Evolutionary conservation across 805 yeast genomes (phyloP).

Genomic region (Candida succiphila): DNA sequence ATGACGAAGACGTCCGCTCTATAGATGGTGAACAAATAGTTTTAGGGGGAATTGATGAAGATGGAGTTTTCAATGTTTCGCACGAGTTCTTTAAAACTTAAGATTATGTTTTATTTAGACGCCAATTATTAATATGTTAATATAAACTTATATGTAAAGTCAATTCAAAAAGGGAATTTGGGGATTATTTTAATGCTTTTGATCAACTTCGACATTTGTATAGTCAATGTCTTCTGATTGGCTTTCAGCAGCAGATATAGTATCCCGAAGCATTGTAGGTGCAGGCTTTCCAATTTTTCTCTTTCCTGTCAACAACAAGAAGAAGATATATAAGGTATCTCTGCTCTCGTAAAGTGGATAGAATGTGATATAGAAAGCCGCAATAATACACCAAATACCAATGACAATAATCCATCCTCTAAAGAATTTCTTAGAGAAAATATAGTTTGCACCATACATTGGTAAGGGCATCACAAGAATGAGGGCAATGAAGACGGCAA

Average conservation of each 20-base stretch:
- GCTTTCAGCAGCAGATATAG: background rate
- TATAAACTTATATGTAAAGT: no score
- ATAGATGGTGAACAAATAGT: constrained; percentile 1
- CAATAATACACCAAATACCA: constrained; percentile 28
- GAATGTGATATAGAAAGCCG: constrained; percentile 28
- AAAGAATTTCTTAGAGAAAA: constrained; percentile 27
- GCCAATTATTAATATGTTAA: no score
- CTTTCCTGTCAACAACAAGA: background rate
- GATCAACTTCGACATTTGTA: background rate
- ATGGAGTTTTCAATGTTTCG: background rate
- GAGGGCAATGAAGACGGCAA: constrained; percentile 11
- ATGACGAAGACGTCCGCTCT: background rate
- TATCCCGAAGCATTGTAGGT: background rate
- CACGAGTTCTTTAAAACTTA: background rate
- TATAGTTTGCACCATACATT: constrained; percentile 28
- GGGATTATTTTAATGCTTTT: background rate
- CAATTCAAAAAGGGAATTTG: no score
- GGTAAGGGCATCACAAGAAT: constrained; percentile 26
- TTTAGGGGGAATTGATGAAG: background rate
- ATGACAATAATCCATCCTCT: constrained; percentile 28
- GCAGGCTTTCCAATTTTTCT: background rate
- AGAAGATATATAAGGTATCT: constrained; percentile 7
- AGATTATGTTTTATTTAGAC: no score
- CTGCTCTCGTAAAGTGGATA: constrained; percentile 40
- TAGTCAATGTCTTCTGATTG: background rate